Conservation (phyloP, 2,329 filamentous ascomycete genomes). For the Elsinoe necatrix region DNA sequence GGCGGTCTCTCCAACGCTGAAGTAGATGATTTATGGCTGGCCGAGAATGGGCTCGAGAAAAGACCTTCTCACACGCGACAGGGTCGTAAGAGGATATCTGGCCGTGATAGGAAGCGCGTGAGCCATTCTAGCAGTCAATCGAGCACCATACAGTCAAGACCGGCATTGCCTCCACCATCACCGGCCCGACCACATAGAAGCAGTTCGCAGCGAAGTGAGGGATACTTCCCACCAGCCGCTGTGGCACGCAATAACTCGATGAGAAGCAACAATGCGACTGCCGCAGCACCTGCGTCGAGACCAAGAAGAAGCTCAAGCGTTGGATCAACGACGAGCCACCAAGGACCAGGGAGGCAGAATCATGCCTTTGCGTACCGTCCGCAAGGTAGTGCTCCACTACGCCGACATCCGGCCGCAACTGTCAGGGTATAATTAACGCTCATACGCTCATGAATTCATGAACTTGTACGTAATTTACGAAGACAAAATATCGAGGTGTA, state of each 20-base stretch:
- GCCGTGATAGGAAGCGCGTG: not conserved
- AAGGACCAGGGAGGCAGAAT: not conserved
- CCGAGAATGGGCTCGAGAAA: slow-evolving; percentile 17
- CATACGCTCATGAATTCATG: not conserved
- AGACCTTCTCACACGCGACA: not conserved
- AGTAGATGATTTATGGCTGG: slow-evolving; percentile 26
- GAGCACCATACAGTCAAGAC: not conserved
- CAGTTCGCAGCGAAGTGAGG: not conserved
- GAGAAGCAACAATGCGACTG: not conserved
- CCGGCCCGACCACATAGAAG: slow-evolving; percentile 1
- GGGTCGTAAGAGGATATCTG: not conserved
- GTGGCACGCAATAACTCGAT: not conserved
- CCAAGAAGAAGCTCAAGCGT: not conserved
- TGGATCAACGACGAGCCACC: not conserved
- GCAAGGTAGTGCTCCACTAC: not conserved
- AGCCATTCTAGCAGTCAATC: not conserved
- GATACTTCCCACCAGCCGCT: not conserved
- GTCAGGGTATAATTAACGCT: not conserved
- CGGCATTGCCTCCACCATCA: not conserved
- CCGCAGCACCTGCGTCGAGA: not conserved
- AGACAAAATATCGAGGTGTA: not conserved
- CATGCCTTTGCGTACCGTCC: not conserved
- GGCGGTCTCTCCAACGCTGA: slow-evolving; percentile 30
- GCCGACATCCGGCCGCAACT: not conserved
- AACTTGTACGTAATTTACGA: not conserved